A percentile compares a stretch with the other conserved stretches of the same genome.
These are phyloP conservation scores for Pichia rugopelliculosa DNA, from an alignment of 805 yeast genomes.

Conservation along the genomic window DNA sequence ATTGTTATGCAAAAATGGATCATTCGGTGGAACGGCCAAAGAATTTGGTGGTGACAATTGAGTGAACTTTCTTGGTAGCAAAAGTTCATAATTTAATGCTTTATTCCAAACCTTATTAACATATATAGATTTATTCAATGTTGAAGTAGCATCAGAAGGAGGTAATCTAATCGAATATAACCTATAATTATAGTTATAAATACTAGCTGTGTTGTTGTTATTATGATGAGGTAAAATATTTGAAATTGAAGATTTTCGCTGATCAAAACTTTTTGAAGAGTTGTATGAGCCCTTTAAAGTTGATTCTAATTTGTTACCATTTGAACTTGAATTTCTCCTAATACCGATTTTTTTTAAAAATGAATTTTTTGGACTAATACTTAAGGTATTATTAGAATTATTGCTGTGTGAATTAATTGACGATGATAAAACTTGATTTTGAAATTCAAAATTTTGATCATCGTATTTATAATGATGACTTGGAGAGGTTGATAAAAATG, in stretches of 20 bases:
- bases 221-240: neutral
- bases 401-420: neutral
- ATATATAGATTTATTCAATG: slow-evolving; percentile 65
- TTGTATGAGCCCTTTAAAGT: slow-evolving; percentile 1
- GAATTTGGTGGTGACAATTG: slow-evolving; percentile 43
- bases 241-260: neutral
- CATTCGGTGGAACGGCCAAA: slow-evolving; percentile 2
- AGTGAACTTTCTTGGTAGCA: slow-evolving; percentile 64
- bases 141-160: slow-evolving; percentile 49
- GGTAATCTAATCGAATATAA: slow-evolving; percentile 49
- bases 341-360: slow-evolving; percentile 22
- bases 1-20: slow-evolving; percentile 8
- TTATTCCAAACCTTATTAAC: slow-evolving; percentile 73
- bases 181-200: slow-evolving; percentile 31
- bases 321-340: slow-evolving; percentile 11
- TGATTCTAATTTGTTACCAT: slow-evolving; percentile 9
- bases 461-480: slow-evolving; percentile 20
- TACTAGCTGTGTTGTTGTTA: slow-evolving; percentile 12
- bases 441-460: slow-evolving; percentile 10
- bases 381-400: neutral
- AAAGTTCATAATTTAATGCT: slow-evolving; percentile 59
- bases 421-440: neutral
- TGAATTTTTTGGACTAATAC: slow-evolving; percentile 9
- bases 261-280: slow-evolving; percentile 1
- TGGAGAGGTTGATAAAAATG: slow-evolving; percentile 31